Percentiles rank a stretch among this genome's conserved stretches.
Evolutionary conservation across 306 rosid genomes (phyloP).

Genomic region (Malus asiatica): DNA sequence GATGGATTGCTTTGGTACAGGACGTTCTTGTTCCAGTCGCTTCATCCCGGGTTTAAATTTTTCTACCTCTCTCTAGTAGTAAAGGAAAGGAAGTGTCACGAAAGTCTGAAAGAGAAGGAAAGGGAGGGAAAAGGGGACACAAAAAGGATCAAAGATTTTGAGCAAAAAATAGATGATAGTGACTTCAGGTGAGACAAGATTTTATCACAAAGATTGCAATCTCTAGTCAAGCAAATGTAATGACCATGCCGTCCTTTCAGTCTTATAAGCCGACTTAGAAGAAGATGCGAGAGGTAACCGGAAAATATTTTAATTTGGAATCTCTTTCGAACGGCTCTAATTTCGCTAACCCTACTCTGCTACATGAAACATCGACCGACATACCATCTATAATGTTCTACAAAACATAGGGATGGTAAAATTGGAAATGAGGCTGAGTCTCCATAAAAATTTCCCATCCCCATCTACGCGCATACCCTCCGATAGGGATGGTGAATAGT

Average conservation of each 20-base stretch:
- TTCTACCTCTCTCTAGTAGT: not conserved
- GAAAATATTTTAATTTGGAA: not conserved
- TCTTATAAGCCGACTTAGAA: conserved; percentile 13
- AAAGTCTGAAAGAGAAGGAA: conserved; percentile 3
- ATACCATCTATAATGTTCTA: no score
- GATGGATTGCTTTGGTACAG: not conserved
- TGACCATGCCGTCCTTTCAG: not conserved
- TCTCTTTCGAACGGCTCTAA: not conserved
- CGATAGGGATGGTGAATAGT: not conserved
- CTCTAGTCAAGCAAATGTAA: not conserved
- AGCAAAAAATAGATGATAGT: not conserved
- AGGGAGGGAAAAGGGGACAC: not conserved
- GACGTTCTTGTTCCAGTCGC: not conserved
- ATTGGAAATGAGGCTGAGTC: not conserved
- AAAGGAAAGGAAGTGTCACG: not conserved
- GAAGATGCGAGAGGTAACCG: not conserved
- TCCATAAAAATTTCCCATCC: no score
- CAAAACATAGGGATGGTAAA: not conserved
- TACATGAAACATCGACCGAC: not conserved
- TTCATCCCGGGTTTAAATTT: no score
- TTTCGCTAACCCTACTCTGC: not conserved
- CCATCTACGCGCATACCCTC: no score
- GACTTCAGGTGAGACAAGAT: conserved; percentile 8
- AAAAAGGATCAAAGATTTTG: conserved; percentile 8
- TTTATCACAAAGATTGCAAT: conserved; percentile 11